Conservation (phyloP, 1,139 yeast genomes). For the Casaregolazyma suthepensis region DNA sequence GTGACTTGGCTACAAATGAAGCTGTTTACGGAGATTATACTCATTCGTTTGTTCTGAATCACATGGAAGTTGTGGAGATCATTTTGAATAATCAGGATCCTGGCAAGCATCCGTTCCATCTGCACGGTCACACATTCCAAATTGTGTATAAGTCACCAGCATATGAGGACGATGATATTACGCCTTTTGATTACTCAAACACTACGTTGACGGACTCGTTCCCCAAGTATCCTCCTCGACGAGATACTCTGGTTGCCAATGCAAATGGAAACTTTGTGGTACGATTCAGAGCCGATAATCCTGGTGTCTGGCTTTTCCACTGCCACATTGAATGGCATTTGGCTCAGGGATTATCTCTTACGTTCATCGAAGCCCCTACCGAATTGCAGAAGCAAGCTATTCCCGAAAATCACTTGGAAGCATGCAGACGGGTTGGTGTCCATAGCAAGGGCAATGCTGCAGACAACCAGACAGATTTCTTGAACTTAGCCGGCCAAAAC, state of each 20-base stretch:
- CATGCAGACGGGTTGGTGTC: slow-evolving; percentile 51
- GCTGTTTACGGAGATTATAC: slow-evolving; percentile 76
- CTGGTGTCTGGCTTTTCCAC: slow-evolving; percentile 92
- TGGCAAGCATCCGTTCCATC: slow-evolving; percentile 79
- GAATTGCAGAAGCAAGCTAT: slow-evolving; percentile 44
- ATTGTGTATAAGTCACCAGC: slow-evolving; percentile 50
- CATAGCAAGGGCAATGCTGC: slow-evolving; percentile 77
- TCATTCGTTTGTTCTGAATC: slow-evolving; percentile 61
- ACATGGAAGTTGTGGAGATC: slow-evolving; percentile 57
- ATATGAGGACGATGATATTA: slow-evolving; percentile 43
- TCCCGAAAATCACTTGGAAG: slow-evolving; percentile 53
- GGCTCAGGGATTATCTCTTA: slow-evolving; percentile 74
- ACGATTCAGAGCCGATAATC: slow-evolving; percentile 74
- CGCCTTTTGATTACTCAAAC: slow-evolving; percentile 43
- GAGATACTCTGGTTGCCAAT: slow-evolving; percentile 63
- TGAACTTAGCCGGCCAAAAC: slow-evolving; percentile 67
- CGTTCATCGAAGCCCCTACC: slow-evolving; percentile 69
- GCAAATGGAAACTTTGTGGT: slow-evolving; percentile 60
- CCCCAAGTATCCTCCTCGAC: slow-evolving; percentile 58
- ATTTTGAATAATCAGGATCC: slow-evolving; percentile 65
- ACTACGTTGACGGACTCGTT: slow-evolving; percentile 28
- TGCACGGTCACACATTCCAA: slow-evolving; percentile 78
- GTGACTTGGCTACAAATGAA: slow-evolving; percentile 42
- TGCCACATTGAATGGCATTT: slow-evolving; percentile 95
- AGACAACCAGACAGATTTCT: slow-evolving; percentile 55